These are phyloP conservation scores for Mucor mucedo DNA, from an alignment of 371 early-diverging fungal genomes.

Conservation along the genomic window DNA sequence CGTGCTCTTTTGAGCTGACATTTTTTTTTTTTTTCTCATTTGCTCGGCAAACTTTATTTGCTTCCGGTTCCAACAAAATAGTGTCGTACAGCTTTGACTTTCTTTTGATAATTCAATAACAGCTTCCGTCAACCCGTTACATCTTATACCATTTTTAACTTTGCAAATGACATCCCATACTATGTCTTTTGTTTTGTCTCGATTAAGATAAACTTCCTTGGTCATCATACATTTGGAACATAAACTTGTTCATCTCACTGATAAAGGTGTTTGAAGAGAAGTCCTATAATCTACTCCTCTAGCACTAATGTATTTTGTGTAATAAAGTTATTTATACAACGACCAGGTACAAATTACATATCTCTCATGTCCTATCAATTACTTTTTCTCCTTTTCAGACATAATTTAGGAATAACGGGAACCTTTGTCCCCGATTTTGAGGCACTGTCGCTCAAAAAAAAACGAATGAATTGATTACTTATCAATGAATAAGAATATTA, in stretches of 20 bases:
- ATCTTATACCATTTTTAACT: slow-evolving; percentile 39
- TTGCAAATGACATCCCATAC: background rate
- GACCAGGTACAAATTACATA: background rate
- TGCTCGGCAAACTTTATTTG: slow-evolving; percentile 24
- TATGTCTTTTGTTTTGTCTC: too few relatives aligned
- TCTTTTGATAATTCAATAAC: slow-evolving; percentile 81
- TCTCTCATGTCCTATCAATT: background rate
- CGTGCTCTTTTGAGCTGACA: background rate
- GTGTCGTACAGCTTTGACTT: slow-evolving; percentile 48
- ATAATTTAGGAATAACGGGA: slow-evolving; percentile 30
- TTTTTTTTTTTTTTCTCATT: slow-evolving; percentile 25
- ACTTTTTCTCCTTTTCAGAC: slow-evolving; percentile 45
- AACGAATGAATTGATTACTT: background rate
- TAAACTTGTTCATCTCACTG: too few relatives aligned
- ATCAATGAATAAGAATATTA: too few relatives aligned
- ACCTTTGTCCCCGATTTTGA: slow-evolving; percentile 13
- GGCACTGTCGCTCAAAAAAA: background rate
- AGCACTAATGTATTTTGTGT: slow-evolving; percentile 37
- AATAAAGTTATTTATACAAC: background rate
- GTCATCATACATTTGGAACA: too few relatives aligned
- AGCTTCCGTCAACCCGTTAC: slow-evolving; percentile 69
- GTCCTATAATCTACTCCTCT: slow-evolving; percentile 50
- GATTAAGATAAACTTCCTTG: too few relatives aligned
- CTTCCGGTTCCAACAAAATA: slow-evolving; percentile 90
- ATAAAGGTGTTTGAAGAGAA: slow-evolving; percentile 38